Conservation (phyloP, 306 rosid genomes). For the Delonix regia region DNA sequence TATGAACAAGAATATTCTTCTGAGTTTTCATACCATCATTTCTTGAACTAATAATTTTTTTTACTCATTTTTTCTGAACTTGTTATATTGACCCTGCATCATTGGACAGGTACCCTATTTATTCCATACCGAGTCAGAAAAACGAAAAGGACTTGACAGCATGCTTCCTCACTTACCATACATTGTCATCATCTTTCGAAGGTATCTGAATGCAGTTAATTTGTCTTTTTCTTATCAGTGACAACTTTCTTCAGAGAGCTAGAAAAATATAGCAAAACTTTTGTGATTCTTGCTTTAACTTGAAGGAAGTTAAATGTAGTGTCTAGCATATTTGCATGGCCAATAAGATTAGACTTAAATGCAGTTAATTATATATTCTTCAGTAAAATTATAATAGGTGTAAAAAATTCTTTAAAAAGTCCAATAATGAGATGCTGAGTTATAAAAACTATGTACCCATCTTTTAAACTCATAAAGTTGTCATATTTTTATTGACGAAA, state of each 20-base stretch:
- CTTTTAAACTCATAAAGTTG: too few species aligned
- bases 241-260: background rate
- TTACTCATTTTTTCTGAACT: slow-evolving; percentile 21
- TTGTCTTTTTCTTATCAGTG: background rate
- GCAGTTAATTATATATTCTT: too few species aligned
- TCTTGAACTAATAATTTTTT: slow-evolving; percentile 1
- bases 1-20: background rate
- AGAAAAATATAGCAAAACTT: background rate
- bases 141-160: slow-evolving; percentile 69
- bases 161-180: slow-evolving; percentile 82
- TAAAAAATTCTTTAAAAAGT: too few species aligned
- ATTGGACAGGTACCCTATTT: slow-evolving; percentile 73
- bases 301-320: background rate
- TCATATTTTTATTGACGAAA: too few species aligned
- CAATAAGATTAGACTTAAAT: too few species aligned
- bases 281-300: slow-evolving; percentile 10
- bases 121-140: slow-evolving; percentile 63
- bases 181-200: slow-evolving; percentile 78
- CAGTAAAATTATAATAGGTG: too few species aligned
- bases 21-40: background rate
- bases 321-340: background rate
- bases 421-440: too few species aligned
- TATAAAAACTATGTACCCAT: too few species aligned
- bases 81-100: background rate
- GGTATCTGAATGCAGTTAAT: slow-evolving; percentile 46